phyloP scores from a whole-genome alignment of 2,329 filamentous ascomycete species.

The Hypoxylon sp. region DNA sequence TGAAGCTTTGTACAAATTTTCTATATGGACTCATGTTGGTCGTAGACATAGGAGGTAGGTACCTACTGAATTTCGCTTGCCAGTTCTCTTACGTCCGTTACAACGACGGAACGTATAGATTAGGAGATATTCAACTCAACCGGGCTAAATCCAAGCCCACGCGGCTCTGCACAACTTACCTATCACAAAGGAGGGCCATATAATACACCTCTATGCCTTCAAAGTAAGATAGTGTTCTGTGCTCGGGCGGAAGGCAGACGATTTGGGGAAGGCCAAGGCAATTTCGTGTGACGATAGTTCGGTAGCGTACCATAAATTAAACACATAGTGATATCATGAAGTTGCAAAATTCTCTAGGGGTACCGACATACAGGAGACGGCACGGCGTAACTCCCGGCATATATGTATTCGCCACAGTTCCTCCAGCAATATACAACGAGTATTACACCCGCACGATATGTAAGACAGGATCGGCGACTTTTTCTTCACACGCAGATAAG shows the following conservation, averaged over 20 bases:
- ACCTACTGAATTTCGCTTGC: not conserved
- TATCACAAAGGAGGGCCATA: not conserved
- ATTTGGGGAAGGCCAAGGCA: not conserved
- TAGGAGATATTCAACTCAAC: not conserved
- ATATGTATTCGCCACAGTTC: constrained; percentile 16
- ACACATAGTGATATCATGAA: constrained; percentile 15
- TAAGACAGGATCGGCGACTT: constrained; percentile 37
- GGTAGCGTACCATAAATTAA: constrained; percentile 17
- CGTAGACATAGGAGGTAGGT: no score
- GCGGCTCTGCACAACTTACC: not conserved
- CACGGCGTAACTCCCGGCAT: constrained; percentile 34
- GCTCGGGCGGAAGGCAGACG: not conserved
- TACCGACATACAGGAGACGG: constrained; percentile 28
- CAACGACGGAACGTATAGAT: not conserved
- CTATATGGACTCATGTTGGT: not conserved
- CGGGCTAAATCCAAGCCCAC: not conserved
- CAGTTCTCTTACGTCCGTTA: not conserved
- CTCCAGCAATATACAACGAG: constrained; percentile 22
- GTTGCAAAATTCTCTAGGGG: constrained; percentile 19
- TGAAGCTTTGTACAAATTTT: not conserved
- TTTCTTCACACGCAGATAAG: constrained; percentile 15
- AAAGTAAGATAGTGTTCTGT: not conserved
- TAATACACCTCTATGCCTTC: not conserved
- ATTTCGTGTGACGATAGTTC: constrained; percentile 1
- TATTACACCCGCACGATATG: constrained; percentile 14